Base-by-base conservation (phyloP, 805 yeast species). In the Cyberlindnera mrakii region DNA sequence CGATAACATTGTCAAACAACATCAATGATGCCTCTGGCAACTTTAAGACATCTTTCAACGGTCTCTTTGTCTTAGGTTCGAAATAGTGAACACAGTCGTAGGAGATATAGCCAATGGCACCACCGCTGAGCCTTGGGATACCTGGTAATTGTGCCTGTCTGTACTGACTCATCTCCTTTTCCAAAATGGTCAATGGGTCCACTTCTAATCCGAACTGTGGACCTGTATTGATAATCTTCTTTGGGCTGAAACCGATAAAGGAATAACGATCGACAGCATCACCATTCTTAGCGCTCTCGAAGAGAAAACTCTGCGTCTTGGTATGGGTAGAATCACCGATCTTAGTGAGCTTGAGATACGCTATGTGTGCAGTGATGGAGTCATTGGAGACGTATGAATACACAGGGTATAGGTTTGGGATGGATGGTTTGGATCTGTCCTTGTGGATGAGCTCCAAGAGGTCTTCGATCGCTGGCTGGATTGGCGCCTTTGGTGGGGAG, bases 61-160 rank as follows among this genome's bases (percentile, higher is more conserved):
- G 73, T 50, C 86, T 77, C 47, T 74, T 75, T 1, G 98, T 91
- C 53, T 74, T 82, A 46, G 99, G 99, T 67, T 93, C 99, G 53
- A 93, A 93, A 65, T 93, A 93, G 61, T 88, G 85, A 58, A 93
- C 85, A 70, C 99, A 93, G 64, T 93, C 99, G 58, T 93, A 93
- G 1, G 97, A 87, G 35, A 93, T 80, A 60, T 89, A 93, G 2
- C 99, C 99, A 42, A 91, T 75, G 6, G 98, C 98, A 50, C 99
- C 99, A 45, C 99, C 99, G 54, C 90, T 82, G 45, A 89, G 68
- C 49, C 75, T 77, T 13, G 96, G 87, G 39, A 90, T 68, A 34
- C 95, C 95, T 0, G 95, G 95, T 40, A 87, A 67, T 53, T 77
- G 80, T 2, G 90, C 87, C 57, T 86, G 88, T 43, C 71, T 75